Conservation (phyloP, 2,329 filamentous ascomycete genomes). For the Neonectria magnoliae region DNA sequence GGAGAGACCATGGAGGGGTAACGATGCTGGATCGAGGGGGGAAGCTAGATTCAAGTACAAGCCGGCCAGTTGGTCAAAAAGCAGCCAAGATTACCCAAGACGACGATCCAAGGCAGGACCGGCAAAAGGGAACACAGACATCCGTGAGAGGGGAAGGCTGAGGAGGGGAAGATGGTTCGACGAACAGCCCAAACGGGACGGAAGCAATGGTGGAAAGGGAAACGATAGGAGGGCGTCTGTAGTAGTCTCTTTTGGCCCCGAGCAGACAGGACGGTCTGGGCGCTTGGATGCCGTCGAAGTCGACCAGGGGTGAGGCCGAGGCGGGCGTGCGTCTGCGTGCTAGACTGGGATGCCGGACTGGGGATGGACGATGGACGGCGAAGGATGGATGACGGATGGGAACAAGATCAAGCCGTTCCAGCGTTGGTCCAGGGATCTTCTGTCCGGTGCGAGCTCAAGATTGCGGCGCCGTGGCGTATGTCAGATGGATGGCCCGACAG, state of each 20-base stretch:
- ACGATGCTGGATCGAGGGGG: conserved; percentile 26
- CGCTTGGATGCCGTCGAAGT: conserved; percentile 8
- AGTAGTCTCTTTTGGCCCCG: background rate
- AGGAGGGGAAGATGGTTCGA: conserved; percentile 21
- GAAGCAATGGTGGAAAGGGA: conserved; percentile 1
- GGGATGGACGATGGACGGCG: conserved; percentile 3
- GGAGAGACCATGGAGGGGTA: conserved; percentile 22
- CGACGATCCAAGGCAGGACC: conserved; percentile 5
- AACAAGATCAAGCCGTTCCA: conserved; percentile 21
- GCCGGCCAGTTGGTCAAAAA: conserved; percentile 6
- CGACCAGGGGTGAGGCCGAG: conserved; percentile 7
- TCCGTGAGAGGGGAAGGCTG: background rate
- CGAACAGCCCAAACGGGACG: conserved; percentile 11
- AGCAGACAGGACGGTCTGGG: conserved; percentile 7
- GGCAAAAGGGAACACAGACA: conserved; percentile 25
- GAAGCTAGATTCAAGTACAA: conserved; percentile 35
- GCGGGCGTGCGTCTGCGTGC: conserved; percentile 13
- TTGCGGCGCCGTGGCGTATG: conserved; percentile 7
- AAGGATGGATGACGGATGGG: conserved; percentile 2
- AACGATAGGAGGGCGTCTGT: conserved; percentile 11
- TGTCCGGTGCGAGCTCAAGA: conserved; percentile 11
- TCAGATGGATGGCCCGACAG: background rate
- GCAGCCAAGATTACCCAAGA: conserved; percentile 10
- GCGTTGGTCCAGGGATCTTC: conserved; percentile 23
- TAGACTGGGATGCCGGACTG: conserved; percentile 5